phyloP scores from a whole-genome alignment of 169 alveolate genomes.

The Perkinsus olseni region DNA sequence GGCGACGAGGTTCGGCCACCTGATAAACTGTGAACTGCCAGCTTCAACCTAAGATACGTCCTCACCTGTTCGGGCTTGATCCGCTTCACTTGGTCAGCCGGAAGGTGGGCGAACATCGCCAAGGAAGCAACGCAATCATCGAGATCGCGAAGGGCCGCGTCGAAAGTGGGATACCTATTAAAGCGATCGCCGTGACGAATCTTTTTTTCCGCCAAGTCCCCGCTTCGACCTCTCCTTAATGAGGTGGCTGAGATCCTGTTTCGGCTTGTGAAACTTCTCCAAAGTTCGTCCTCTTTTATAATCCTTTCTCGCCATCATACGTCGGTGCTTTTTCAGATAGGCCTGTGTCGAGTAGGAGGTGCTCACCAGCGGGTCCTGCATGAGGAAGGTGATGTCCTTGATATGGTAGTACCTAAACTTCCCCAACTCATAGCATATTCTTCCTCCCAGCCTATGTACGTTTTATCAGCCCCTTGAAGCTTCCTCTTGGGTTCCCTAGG shows the following conservation, averaged over 20 bases:
- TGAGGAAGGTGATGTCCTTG: constrained; percentile 82
- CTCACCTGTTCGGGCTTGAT: not conserved
- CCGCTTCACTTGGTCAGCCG: constrained; percentile 22
- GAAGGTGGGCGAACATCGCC: constrained; percentile 69
- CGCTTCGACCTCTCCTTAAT: constrained; percentile 80
- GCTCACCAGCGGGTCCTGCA: constrained; percentile 67
- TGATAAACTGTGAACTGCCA: not conserved
- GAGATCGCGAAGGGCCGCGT: constrained; percentile 90
- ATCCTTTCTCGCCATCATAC: constrained; percentile 74
- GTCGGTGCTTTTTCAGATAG: constrained; percentile 74
- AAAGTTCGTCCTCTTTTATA: constrained; percentile 64
- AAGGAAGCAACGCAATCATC: constrained; percentile 94
- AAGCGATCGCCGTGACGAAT: too few relatives aligned
- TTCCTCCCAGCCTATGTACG: constrained; percentile 24
- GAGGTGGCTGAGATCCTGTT: constrained; percentile 80
- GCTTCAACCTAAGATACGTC: not conserved
- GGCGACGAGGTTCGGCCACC: constrained; percentile 25
- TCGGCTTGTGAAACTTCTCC: constrained; percentile 67
- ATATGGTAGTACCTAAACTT: constrained; percentile 73
- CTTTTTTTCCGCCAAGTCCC: too few relatives aligned
- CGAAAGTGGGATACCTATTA: constrained; percentile 92
- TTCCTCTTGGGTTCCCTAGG: constrained; percentile 97
- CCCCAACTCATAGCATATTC: not conserved
- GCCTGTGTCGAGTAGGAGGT: constrained; percentile 76
- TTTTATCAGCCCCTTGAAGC: constrained; percentile 60